These are phyloP conservation scores for Suillus placidus DNA, from an alignment of 768 basidiomycete species.

Conservation along the genomic window DNA sequence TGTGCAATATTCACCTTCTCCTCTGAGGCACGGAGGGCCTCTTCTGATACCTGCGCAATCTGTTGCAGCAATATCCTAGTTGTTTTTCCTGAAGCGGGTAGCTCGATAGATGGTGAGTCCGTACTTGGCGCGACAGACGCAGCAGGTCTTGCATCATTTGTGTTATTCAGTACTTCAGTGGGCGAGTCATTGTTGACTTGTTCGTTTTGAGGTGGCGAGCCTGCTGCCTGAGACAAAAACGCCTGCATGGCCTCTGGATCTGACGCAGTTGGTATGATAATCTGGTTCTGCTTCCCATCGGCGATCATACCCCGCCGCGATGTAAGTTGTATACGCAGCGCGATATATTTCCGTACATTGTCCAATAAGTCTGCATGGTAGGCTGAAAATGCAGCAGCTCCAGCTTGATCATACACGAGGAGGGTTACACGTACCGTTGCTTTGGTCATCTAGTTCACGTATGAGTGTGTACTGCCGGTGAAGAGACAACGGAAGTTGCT, in stretches of 20 bases:
- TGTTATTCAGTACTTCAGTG: neutral
- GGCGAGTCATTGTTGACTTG: neutral
- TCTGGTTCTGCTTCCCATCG: neutral
- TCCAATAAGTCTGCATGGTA: slow-evolving; percentile 45
- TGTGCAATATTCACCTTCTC: slow-evolving; percentile 80
- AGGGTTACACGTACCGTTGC: slow-evolving; percentile 44
- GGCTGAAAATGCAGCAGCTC: slow-evolving; percentile 29
- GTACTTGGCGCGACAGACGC: neutral
- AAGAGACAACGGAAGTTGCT: slow-evolving; percentile 76
- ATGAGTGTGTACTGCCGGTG: slow-evolving; percentile 72
- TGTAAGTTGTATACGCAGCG: slow-evolving; percentile 34
- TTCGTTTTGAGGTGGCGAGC: slow-evolving; percentile 11
- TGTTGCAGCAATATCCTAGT: slow-evolving; percentile 56
- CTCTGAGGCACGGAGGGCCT: slow-evolving; percentile 62
- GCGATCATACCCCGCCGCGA: neutral
- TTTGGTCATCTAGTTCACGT: slow-evolving; percentile 72
- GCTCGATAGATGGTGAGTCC: slow-evolving; percentile 6
- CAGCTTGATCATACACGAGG: slow-evolving; percentile 11
- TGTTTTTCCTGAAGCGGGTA: slow-evolving; percentile 29
- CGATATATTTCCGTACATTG: slow-evolving; percentile 51
- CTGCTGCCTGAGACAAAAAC: slow-evolving; percentile 2
- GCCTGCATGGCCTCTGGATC: slow-evolving; percentile 8
- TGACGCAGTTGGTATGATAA: neutral
- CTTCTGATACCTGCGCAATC: slow-evolving; percentile 62
- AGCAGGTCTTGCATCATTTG: neutral